phyloP scores from a whole-genome alignment of 495 filamentous ascomycete species.

The Neurospora hispaniola region DNA sequence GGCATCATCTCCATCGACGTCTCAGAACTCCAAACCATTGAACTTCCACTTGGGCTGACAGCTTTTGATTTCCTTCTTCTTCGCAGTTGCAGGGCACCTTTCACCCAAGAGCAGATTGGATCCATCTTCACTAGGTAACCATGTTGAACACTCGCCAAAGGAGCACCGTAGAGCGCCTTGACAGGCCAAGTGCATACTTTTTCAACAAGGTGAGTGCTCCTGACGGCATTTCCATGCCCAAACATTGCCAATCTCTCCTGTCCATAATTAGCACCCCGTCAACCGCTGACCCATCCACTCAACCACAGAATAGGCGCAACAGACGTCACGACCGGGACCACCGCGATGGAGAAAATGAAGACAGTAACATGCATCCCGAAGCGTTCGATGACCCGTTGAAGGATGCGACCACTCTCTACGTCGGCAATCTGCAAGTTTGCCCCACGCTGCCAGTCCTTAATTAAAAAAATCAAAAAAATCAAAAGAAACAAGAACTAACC shows the following conservation, averaged over 20 bases:
- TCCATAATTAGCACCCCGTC: not conserved
- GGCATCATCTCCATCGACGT: not conserved
- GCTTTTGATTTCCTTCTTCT: slow-evolving; percentile 6
- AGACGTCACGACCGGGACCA: slow-evolving; percentile 53
- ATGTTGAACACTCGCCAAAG: slow-evolving; percentile 13
- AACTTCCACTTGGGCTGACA: not conserved
- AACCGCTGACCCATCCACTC: slow-evolving; percentile 1
- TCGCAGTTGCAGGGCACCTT: not conserved
- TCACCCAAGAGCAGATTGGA: not conserved
- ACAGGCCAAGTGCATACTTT: slow-evolving; percentile 85
- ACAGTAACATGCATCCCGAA: slow-evolving; percentile 36
- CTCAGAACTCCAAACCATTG: not conserved
- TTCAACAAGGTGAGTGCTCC: slow-evolving; percentile 51
- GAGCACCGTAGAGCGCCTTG: slow-evolving; percentile 75
- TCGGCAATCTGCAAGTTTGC: slow-evolving; percentile 77
- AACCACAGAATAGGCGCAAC: slow-evolving; percentile 43
- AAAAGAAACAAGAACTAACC: not conserved
- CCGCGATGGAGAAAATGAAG: slow-evolving; percentile 39
- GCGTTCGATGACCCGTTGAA: slow-evolving; percentile 63
- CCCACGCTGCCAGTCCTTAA: not conserved
- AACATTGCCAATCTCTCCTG: not conserved
- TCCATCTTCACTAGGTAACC: not conserved
- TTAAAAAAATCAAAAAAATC: too few relatives aligned
- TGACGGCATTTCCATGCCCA: not conserved
- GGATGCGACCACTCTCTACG: slow-evolving; percentile 89